Base-by-base conservation (phyloP, 2,329 filamentous ascomycete genomes). In the Claviceps purpurea region DNA sequence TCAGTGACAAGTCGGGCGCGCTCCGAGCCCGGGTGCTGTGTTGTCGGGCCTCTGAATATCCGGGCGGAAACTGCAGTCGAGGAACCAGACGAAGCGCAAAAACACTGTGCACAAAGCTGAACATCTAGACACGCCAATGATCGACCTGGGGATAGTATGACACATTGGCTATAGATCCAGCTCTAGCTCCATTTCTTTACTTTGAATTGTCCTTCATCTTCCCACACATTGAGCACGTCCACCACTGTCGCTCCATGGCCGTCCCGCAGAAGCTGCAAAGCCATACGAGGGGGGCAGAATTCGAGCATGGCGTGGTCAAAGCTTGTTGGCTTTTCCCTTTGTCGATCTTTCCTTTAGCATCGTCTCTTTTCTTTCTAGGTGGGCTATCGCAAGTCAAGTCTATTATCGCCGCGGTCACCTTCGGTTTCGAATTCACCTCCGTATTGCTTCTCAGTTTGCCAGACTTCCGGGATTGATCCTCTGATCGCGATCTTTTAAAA, bases 141-240 rank as follows among this genome's bases (percentile, higher is more conserved):
- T 34, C 8, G 30, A 4, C 10, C 30, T 11, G 30, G n/a, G n/a
- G n/a, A n/a, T n/a, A n/a, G n/a, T n/a, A n/a, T n/a, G n/a, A n/a
- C n/a, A n/a, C n/a, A n/a, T n/a, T n/a, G n/a, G n/a, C n/a, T n/a
- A n/a, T n/a, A n/a, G n/a, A n/a, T n/a, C n/a, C n/a, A n/a, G 3
- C 5, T 7, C 24, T 22, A 44, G n/a, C 14, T 22, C 5, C 13
- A 7, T 22, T 44, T 44, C 42, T 16, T 44, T 51, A 55, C 58
- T 57, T 60, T 49, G 73, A 77, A 54, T 62, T 72, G 11, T 73
- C 68, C 64, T 79, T 80, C 65, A 81, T 72, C 56, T 65, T 70
- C 2, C 76, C 76, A 59, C 78, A 82, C 3, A 68, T 63, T 18
- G 72, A 72, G 57, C 78, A 81, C 24, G 72, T 76, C 77, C 77